phyloP scores from a whole-genome alignment of 768 basidiomycete genomes.

The Amanita thiersii region DNA sequence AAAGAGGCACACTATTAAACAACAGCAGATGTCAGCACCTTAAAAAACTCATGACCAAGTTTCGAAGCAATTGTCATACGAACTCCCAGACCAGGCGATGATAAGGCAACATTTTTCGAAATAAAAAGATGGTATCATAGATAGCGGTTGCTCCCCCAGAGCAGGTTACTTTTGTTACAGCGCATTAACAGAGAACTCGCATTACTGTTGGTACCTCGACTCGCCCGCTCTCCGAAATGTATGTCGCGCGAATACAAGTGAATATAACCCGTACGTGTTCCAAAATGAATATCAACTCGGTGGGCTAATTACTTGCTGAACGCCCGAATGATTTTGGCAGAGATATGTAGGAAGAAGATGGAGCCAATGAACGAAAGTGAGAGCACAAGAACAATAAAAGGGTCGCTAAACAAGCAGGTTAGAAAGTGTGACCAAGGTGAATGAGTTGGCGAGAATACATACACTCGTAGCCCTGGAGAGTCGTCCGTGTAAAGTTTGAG shows the following conservation, averaged over 20 bases:
- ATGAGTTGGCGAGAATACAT: slow-evolving; percentile 27
- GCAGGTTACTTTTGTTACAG: slow-evolving; percentile 8
- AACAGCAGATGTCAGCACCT: not conserved
- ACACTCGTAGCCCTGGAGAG: slow-evolving; percentile 96
- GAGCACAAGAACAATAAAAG: slow-evolving; percentile 92
- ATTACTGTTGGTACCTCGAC: slow-evolving; percentile 27
- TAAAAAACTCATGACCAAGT: not conserved
- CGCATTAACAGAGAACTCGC: not conserved
- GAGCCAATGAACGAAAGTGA: slow-evolving; percentile 96
- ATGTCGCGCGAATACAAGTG: not conserved
- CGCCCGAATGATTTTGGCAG: slow-evolving; percentile 86
- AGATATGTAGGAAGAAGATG: slow-evolving; percentile 98
- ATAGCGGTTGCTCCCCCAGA: slow-evolving; percentile 2
- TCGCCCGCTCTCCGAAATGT: slow-evolving; percentile 20
- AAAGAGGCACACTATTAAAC: not conserved
- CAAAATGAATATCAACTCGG: not conserved
- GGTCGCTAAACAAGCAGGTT: slow-evolving; percentile 52
- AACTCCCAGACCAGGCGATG: not conserved
- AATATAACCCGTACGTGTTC: not conserved
- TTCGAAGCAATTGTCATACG: too few species aligned
- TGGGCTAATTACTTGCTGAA: slow-evolving; percentile 61
- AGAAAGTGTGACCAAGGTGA: not conserved
- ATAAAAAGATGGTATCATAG: slow-evolving; percentile 7
- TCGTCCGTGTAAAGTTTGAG: slow-evolving; percentile 98
- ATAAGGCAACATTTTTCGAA: not conserved